Percentiles rank a stretch among this genome's conserved stretches.
phyloP scores from a whole-genome alignment of 23 red algal species.

The Gracilariopsis chorda region DNA sequence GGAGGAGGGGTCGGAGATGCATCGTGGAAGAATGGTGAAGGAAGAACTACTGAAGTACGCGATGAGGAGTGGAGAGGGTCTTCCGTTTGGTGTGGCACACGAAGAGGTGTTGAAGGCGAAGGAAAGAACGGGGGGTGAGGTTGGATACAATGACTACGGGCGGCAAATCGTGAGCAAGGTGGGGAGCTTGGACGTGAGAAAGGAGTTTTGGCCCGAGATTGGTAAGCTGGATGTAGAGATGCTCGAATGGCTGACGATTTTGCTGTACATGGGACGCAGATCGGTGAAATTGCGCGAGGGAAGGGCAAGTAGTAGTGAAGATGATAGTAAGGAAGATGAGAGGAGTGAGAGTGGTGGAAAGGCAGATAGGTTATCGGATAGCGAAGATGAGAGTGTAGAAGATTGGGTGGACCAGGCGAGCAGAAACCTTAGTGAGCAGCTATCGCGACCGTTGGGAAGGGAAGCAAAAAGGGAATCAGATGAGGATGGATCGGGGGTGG shows the following conservation, averaged over 20 bases:
- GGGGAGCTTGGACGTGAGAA: not conserved
- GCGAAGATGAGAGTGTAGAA: not conserved
- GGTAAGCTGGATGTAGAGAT: not conserved
- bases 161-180: not conserved
- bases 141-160: not conserved
- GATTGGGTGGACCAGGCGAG: not conserved
- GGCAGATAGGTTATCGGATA: not conserved
- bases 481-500: not conserved
- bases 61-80: not conserved
- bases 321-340: not conserved
- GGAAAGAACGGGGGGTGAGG: not conserved
- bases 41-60: not conserved
- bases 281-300: not conserved
- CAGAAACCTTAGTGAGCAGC: not conserved
- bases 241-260: not conserved
- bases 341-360: not conserved
- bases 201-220: not conserved
- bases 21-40: not conserved
- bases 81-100: constrained; percentile 1
- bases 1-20: not conserved
- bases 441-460: not conserved
- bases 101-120: not conserved
- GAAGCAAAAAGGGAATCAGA: not conserved
- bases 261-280: not conserved
- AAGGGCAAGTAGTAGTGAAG: not conserved